phyloP scores from a whole-genome alignment of 2,329 filamentous ascomycete species.

The Diaporthe amygdali region DNA sequence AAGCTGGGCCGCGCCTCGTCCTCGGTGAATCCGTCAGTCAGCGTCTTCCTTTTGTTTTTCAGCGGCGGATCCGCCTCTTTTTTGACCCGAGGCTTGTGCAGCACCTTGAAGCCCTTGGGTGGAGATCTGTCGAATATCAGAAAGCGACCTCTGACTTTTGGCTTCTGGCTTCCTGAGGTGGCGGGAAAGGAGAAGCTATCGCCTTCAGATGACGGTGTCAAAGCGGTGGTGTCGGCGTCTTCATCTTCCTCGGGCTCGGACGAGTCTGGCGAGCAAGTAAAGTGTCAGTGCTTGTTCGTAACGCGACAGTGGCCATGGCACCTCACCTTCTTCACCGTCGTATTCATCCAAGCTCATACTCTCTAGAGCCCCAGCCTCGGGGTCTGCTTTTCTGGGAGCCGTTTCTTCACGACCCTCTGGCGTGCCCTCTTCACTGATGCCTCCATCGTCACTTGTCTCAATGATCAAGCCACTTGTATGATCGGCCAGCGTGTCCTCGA shows the following conservation, averaged over 20 bases:
- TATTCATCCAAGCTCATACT: neutral
- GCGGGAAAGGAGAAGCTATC: neutral
- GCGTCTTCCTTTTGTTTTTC: neutral
- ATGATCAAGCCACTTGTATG: neutral
- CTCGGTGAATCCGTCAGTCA: constrained; percentile 20
- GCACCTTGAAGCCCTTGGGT: constrained; percentile 29
- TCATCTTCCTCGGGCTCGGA: neutral
- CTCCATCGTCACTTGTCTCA: neutral
- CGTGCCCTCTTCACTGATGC: neutral
- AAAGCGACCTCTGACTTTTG: constrained; percentile 15
- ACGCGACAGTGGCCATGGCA: neutral
- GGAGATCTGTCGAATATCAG: constrained; percentile 29
- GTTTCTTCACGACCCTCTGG: neutral
- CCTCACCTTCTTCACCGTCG: constrained; percentile 1
- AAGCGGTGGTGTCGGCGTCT: neutral
- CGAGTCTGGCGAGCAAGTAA: neutral
- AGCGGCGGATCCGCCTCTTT: neutral
- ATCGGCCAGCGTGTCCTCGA: neutral
- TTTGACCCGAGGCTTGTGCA: constrained; percentile 19
- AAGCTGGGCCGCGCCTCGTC: constrained; percentile 14
- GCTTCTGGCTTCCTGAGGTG: neutral
- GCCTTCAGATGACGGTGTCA: neutral
- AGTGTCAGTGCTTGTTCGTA: neutral
- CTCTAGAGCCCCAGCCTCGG: neutral
- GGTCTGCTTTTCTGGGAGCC: neutral